Evolutionary conservation across 1,139 yeast genomes (phyloP), one percentile per base, ranked within the genome.

Genomic region (Taiozyma onychis): DNA sequence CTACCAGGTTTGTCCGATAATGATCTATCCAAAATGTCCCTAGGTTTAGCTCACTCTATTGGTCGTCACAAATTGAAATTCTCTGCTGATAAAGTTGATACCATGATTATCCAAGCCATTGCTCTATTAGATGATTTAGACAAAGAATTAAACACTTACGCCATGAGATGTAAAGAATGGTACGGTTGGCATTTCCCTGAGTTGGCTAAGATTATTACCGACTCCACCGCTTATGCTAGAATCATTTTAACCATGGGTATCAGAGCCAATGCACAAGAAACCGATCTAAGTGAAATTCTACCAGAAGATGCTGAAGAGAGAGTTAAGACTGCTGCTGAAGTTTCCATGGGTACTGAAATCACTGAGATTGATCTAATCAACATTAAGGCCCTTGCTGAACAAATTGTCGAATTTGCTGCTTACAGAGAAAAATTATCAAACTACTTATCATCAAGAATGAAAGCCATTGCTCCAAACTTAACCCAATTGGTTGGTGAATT

Each of bases 101-200:
- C 95, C 62, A 91, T 91, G 97, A 90, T 93, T 69, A 95, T 93
- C 57, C 99, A 95, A 77, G 99, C 99, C 52, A 93, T 93, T 74
- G 97, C 99, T 37, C 77, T 95, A 59, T 80, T 93, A 66, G 99
- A 93, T 66, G 97, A 95, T 69, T 81, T 93, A 66, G 99, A 93
- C 75, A 93, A 93, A 75, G 99, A 95, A 70, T 80, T 93, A 65
- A 93, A 93, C 77, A 95, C 98, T 48, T 93, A 88, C 66, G 93
- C 98, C 60, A 93, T 93, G 99, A 85, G 99, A 76, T 81, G 83
- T 69, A 91, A 91, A 76, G 99, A 93, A 76, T 93, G 99, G 99
- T 93, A 95, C 74, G 98, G 99, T 59, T 93, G 99, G 99, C 99
- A 93, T 72, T 95, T 93, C 83, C 99, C 99, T 43, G 99, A 93